These are phyloP conservation scores for Vachellia collinsii DNA, from an alignment of 306 rosid species.

Conservation along the genomic window DNA sequence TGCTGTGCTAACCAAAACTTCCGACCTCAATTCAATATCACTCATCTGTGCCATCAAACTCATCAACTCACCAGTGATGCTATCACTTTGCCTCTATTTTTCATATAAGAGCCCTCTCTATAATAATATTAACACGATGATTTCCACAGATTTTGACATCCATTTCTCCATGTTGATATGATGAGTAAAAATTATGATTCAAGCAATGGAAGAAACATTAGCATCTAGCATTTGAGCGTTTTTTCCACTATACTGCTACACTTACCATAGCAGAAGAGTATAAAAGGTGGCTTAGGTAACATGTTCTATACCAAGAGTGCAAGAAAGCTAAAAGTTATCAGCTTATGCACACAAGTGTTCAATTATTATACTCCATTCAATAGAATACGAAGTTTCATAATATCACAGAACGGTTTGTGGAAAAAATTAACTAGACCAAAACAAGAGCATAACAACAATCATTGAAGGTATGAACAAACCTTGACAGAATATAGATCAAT, in stretches of 20 bases:
- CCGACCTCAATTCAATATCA: constrained; percentile 20
- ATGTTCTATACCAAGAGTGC: constrained; percentile 12
- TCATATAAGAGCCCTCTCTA: background rate
- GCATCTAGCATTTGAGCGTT: background rate
- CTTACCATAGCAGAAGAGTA: background rate
- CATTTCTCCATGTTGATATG: background rate
- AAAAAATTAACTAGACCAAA: constrained; percentile 27
- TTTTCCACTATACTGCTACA: background rate
- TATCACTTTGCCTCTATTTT: constrained; percentile 12
- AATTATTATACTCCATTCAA: background rate
- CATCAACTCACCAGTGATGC: background rate
- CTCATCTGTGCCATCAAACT: constrained; percentile 1
- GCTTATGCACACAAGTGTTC: constrained; percentile 19
- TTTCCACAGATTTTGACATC: constrained; percentile 16
- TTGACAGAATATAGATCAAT: constrained; percentile 93
- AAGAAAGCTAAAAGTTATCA: constrained; percentile 2
- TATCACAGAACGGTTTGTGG: constrained; percentile 19
- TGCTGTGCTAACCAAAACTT: background rate
- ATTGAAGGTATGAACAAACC: constrained; percentile 54
- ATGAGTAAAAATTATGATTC: background rate
- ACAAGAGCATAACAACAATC: constrained; percentile 8
- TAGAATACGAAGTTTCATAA: constrained; percentile 7
- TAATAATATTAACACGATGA: background rate
- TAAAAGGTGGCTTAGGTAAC: background rate
- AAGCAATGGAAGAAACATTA: background rate